These are phyloP conservation scores for Warburgia ugandensis DNA, from an alignment of 164 flowering plant genomes.

Conservation along the genomic window DNA sequence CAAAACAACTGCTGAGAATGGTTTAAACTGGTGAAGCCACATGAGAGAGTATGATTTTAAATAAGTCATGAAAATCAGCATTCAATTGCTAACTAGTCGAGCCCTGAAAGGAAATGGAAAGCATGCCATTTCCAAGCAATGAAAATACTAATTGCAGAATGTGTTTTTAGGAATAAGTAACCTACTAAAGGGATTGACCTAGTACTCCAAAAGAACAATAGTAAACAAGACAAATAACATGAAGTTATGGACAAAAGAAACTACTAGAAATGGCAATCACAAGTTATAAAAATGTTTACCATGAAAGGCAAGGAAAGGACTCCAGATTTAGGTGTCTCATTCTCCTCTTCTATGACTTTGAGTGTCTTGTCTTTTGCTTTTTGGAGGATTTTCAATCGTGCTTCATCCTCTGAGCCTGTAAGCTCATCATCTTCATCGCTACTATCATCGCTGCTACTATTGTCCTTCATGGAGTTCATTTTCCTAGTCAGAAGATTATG, in stretches of 20 bases:
- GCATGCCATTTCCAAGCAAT: neutral
- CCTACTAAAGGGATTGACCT: neutral
- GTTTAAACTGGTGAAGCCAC: neutral
- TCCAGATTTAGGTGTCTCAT: constrained; percentile 61
- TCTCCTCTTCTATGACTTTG: constrained; percentile 49
- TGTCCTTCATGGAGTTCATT: constrained; percentile 66
- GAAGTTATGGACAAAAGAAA: neutral
- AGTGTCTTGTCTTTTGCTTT: constrained; percentile 70
- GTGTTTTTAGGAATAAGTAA: neutral
- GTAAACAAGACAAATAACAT: neutral
- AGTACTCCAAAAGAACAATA: neutral
- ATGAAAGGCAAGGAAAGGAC: constrained; percentile 81
- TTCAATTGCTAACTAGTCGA: neutral
- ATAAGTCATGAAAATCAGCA: neutral
- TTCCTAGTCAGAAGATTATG: constrained; percentile 74
- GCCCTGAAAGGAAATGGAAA: neutral
- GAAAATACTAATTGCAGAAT: neutral
- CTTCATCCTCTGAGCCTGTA: constrained; percentile 37
- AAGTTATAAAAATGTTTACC: constrained; percentile 31
- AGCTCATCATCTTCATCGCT: constrained; percentile 49
- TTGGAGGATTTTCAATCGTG: constrained; percentile 34
- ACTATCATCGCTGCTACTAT: constrained; percentile 60
- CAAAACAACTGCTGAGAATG: no score
- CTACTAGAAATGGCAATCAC: neutral
- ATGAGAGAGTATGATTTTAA: neutral